These are phyloP conservation scores for Melastoma candidum DNA, from an alignment of 441 rosid genomes.

Conservation along the genomic window DNA sequence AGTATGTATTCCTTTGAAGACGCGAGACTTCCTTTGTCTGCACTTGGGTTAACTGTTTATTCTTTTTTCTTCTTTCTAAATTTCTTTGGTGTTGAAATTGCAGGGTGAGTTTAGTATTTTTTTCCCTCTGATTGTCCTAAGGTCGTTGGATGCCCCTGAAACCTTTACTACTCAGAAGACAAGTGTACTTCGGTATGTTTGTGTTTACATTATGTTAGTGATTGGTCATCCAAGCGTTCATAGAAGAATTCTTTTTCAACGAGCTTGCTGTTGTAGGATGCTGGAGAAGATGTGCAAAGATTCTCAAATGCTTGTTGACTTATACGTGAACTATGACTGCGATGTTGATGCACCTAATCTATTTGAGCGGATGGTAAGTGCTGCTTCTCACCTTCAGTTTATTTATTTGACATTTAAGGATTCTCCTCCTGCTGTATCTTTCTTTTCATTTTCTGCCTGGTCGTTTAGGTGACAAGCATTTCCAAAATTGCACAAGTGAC, in stretches of 20 bases:
- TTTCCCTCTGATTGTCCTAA: constrained; percentile 90
- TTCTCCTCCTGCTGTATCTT: too few relatives aligned
- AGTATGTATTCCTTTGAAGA: constrained; percentile 33
- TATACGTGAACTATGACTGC: constrained; percentile 96
- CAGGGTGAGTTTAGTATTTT: constrained; percentile 98
- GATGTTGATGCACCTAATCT: constrained; percentile 98
- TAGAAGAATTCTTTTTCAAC: constrained; percentile 9
- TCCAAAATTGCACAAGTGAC: constrained; percentile 96
- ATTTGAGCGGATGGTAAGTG: constrained; percentile 92
- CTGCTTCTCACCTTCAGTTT: constrained; percentile 15
- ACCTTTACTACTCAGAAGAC: constrained; percentile 68
- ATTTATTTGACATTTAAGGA: constrained; percentile 1
- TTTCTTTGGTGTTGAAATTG: constrained; percentile 12
- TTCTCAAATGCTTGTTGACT: constrained; percentile 99
- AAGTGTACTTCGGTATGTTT: constrained; percentile 79
- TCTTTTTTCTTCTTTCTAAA: background rate
- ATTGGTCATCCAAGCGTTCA: too few relatives aligned
- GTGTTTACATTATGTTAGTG: too few relatives aligned
- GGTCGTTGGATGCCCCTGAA: constrained; percentile 83
- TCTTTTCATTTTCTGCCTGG: too few relatives aligned
- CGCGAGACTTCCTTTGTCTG: constrained; percentile 8
- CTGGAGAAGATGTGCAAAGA: constrained; percentile 94
- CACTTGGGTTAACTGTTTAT: background rate
- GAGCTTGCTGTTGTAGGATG: constrained; percentile 52
- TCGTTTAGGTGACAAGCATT: constrained; percentile 66